Base-by-base conservation (phyloP, 163 green algal species). In the Coccomyxa subellipsoidea region DNA sequence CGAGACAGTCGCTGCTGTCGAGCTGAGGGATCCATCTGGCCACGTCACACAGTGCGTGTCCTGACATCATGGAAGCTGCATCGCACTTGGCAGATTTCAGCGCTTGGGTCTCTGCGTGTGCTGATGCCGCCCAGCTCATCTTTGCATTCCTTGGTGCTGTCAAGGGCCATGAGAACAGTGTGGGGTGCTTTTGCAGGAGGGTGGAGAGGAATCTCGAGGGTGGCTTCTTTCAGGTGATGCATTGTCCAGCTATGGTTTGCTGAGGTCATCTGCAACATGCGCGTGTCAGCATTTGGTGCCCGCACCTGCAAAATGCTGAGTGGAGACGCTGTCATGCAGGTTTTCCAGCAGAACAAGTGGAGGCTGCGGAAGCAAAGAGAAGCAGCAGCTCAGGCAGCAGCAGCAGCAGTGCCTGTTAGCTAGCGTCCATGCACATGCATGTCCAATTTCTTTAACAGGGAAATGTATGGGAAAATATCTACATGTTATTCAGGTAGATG, bases 321-420 rank as follows among this genome's bases (percentile, higher is more conserved):
- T 8, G 47, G 47, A 59, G 2, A 2, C n/a, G n/a, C 21, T 59
- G 47, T 59, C 5, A 8, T 59, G 47, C 47, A 59, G 36, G 87
- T 93, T 9, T 94, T 92, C 78, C 92, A 96, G 80, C 85, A 88
- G 73, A 97, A 97, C 87, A 97, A 97, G 85, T 97, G 93, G 91
- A 59, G 76, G 31, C n/a, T 76, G 29, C 32, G 71, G 10, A 80
- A 77, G 70, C 70, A 77, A 31, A 38, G 32, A 73, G 66, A 73
- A 73, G 66, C 66, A 18, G 66, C 66, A n/a, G 66, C 66, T 35
- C 47, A 18, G 8, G 40, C 40, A 59, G 47, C 47, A 59, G 47
- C 47, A 7, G 47, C 47, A 59, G 47, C 47, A 59, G 47, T 59
- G 23, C 47, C 47, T 59, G 47, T 59, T 8, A 59, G 47, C 47